A percentile compares a stretch with the other conserved stretches of the same genome.
These are phyloP conservation scores for Rhytidiadelphus loreus DNA, from an alignment of 225 moss, liverwort and hornwort genomes.

Conservation along the genomic window DNA sequence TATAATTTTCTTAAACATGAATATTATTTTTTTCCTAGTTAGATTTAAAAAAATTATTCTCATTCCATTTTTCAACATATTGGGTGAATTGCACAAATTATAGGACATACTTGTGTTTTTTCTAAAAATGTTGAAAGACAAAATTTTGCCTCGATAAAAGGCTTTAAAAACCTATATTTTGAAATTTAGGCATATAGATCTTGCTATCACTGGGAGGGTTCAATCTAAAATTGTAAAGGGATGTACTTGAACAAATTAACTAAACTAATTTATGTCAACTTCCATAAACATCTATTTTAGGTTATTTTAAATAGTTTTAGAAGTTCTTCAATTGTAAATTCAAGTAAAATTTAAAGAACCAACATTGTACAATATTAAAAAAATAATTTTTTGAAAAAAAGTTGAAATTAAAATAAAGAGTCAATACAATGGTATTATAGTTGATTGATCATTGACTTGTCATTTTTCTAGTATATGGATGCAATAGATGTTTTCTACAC, in stretches of 20 bases:
- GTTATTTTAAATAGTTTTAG: not conserved
- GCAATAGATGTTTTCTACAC: not conserved
- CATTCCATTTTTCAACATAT: not conserved
- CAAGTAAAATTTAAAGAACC: not conserved
- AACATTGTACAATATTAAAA: not conserved
- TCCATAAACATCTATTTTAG: not conserved
- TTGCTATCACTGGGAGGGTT: fast-evolving
- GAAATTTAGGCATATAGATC: not conserved
- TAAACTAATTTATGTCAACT: not conserved
- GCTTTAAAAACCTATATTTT: not conserved
- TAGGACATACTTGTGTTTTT: not conserved
- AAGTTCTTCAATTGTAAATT: not conserved
- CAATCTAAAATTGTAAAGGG: not conserved
- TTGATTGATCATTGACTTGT: not conserved
- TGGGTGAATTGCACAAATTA: not conserved
- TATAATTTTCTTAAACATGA: not conserved
- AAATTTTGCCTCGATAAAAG: not conserved
- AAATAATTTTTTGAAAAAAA: not conserved
- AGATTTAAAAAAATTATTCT: not conserved
- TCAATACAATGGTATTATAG: too few relatives aligned
- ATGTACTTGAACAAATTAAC: not conserved
- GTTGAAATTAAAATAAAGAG: not conserved
- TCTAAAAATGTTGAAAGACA: not conserved
- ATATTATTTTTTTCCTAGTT: not conserved
- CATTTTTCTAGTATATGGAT: not conserved